A percentile compares a stretch with the other conserved stretches of the same genome.
phyloP scores from a whole-genome alignment of 371 early-diverging fungal genomes.

The Mucor saturninus region DNA sequence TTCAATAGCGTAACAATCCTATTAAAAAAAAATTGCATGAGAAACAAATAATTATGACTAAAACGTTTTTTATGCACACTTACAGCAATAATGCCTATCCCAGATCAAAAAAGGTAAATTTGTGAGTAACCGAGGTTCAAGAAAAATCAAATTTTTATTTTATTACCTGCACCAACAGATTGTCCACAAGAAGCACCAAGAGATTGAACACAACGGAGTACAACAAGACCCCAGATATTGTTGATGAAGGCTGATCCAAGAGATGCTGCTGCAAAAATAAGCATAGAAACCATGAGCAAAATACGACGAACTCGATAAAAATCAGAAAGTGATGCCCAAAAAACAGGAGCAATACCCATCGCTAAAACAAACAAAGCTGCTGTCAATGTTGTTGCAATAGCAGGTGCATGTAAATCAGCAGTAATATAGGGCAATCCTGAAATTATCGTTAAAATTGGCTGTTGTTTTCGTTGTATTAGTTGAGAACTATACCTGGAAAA shows the following conservation, averaged over 20 bases:
- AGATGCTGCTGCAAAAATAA: conserved; percentile 66
- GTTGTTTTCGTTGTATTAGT: neutral
- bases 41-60: neutral
- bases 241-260: conserved; percentile 69
- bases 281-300: conserved; percentile 59
- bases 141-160: too few species aligned
- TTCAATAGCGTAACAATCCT: conserved; percentile 35
- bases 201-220: conserved; percentile 74
- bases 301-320: conserved; percentile 59
- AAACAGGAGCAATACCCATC: conserved; percentile 64
- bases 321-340: conserved; percentile 76
- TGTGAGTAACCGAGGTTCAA: conserved; percentile 2
- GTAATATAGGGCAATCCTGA: conserved; percentile 54
- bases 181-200: conserved; percentile 69
- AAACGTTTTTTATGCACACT: neutral
- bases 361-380: conserved; percentile 61
- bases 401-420: conserved; percentile 50
- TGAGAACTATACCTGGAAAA: conserved; percentile 27
- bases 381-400: conserved; percentile 57
- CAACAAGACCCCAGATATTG: conserved; percentile 62
- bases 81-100: conserved; percentile 18
- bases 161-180: conserved; percentile 66
- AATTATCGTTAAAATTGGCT: neutral
- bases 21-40: neutral
- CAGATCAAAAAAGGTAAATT: conserved; percentile 27